phyloP scores from a whole-genome alignment of 1,284 basidiomycete genomes.

The Cryptococcus neoformans region DNA sequence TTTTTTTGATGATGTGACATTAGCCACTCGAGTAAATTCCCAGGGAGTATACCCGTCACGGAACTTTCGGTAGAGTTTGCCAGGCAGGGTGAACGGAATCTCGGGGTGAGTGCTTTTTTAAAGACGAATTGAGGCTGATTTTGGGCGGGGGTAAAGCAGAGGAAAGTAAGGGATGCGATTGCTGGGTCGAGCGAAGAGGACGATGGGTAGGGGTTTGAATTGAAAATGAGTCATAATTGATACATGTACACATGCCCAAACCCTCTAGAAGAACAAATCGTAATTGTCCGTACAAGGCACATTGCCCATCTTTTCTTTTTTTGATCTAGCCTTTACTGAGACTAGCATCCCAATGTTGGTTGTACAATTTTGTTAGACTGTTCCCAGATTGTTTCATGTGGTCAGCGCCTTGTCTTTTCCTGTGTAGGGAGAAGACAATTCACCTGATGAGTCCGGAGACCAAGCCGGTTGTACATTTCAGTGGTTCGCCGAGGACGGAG shows the following conservation, averaged over 20 bases:
- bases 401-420: not conserved
- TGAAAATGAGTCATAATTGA: too few species aligned
- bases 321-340: slow-evolving; percentile 15
- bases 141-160: too few species aligned
- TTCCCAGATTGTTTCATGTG: not conserved
- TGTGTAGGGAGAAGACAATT: not conserved
- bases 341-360: slow-evolving; percentile 27
- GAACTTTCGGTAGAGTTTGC: slow-evolving; percentile 9
- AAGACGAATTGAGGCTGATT: too few species aligned
- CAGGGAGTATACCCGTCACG: slow-evolving; percentile 7
- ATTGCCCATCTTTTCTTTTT: too few species aligned
- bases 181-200: too few species aligned
- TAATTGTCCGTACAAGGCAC: too few species aligned
- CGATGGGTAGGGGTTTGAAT: too few species aligned
- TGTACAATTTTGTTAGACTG: slow-evolving; percentile 31
- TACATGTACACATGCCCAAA: too few species aligned
- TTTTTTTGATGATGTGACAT: not conserved
- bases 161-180: too few species aligned
- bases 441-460: slow-evolving; percentile 40
- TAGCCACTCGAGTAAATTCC: slow-evolving; percentile 9
- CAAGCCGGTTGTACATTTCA: slow-evolving; percentile 40
- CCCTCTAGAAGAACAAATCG: too few species aligned
- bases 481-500: slow-evolving; percentile 28
- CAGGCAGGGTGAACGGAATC: slow-evolving; percentile 11
- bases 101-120: slow-evolving; percentile 8